Evolutionary conservation across 2,329 filamentous ascomycete species (phyloP).

Genomic region (Septoria petroselini): DNA sequence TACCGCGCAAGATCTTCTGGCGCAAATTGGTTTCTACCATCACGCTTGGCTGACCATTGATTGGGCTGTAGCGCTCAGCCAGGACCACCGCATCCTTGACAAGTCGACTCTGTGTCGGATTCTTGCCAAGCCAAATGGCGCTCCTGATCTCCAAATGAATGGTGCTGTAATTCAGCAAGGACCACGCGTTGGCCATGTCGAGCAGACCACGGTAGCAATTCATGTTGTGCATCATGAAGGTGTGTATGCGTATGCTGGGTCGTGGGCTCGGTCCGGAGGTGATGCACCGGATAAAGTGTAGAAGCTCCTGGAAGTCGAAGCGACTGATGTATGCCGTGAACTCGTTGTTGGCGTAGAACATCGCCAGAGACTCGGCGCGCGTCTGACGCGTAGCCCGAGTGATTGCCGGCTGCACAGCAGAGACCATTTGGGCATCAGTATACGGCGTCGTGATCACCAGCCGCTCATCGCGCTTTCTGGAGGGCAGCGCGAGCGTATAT

Average conservation of each 20-base stretch:
- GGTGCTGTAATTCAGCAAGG: neutral
- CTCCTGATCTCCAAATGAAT: slow-evolving; percentile 8
- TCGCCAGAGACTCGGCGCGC: slow-evolving; percentile 18
- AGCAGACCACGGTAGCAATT: slow-evolving; percentile 12
- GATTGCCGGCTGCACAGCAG: slow-evolving; percentile 20
- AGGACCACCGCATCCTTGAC: slow-evolving; percentile 1
- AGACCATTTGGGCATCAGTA: neutral
- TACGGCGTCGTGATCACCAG: slow-evolving; percentile 1
- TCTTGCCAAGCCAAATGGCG: neutral
- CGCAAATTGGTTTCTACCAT: neutral
- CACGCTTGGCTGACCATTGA: neutral
- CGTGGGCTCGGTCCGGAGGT: slow-evolving; percentile 1
- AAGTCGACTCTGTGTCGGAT: slow-evolving; percentile 5
- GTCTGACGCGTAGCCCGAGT: slow-evolving; percentile 13
- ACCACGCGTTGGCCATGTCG: slow-evolving; percentile 5
- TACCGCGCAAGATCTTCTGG: neutral
- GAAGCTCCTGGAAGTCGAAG: slow-evolving; percentile 8
- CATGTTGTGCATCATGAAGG: slow-evolving; percentile 10
- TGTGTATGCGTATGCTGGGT: slow-evolving; percentile 5
- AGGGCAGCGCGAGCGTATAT: slow-evolving; percentile 18
- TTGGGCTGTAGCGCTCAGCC: neutral
- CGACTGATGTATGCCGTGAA: slow-evolving; percentile 20
- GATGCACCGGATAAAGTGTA: slow-evolving; percentile 10
- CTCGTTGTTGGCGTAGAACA: slow-evolving; percentile 23
- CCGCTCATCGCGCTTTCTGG: neutral